Base-by-base conservation (phyloP, 768 basidiomycete species). In the Suillus brevipes region DNA sequence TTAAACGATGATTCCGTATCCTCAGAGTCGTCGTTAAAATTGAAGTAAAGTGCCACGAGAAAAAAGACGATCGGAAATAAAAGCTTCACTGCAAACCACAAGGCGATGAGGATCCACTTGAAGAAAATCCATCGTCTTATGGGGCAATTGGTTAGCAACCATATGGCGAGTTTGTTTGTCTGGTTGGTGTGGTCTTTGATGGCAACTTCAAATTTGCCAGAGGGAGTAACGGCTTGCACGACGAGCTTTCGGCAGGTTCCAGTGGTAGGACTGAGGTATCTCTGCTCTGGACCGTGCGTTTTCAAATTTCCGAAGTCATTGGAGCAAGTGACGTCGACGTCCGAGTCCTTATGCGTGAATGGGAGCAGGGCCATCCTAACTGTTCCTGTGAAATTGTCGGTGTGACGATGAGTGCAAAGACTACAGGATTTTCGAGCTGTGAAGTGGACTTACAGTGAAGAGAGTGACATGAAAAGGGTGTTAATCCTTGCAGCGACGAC, bases 191-290 rank as follows among this genome's bases (percentile, higher is more conserved):
- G 36, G n/a, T 70, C 63, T 1, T 5, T 64, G 47, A 70, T 61
- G 20, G 36, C 37, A n/a, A n/a, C 20, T 45, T 45, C 43, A 40
- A 40, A 40, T n/a, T 45, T 45, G 23, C 9, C 20, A 36, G 18
- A n/a, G 3, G 68, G 68, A 5, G 63, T 61, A 25, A 65, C 58
- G 36, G 69, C 45, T 57, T 70, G 69, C 3, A 70, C 16, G 6
- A 45, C 6, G 34, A 70, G 69, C 45, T 31, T 62, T 34, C 66
- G 63, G 16, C 69, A 70, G 28, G 36, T 3, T 9, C 69, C 69
- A 25, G 69, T 70, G 8, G 63, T 61, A 20, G 69, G 58, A 34
- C 66, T 67, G 31, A 70, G n/a, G 14, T 67, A 70, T 49, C 68
- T 60, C 63, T 67, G 69, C 20, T 67, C 65, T 1, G 2, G 47